Evolutionary conservation across 1,284 basidiomycete genomes (phyloP).

Genomic region (Fomes fomentarius): DNA sequence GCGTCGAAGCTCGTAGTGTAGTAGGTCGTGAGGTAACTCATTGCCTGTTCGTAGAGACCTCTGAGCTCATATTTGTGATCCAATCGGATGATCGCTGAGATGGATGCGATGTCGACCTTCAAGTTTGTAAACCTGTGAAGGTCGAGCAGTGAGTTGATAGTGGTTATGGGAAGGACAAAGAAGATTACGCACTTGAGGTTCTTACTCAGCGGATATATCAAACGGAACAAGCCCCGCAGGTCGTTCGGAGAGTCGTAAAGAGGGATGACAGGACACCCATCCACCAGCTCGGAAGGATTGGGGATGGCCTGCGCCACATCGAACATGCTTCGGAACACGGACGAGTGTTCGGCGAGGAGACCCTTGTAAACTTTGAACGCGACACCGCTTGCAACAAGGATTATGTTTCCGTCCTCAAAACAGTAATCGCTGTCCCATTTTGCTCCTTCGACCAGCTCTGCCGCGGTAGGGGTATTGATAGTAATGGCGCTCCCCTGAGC

Average conservation of each 20-base stretch:
- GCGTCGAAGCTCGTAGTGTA: slow-evolving; percentile 11
- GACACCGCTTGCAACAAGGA: slow-evolving; percentile 16
- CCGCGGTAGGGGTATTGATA: not conserved
- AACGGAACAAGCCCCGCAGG: slow-evolving; percentile 7
- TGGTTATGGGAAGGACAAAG: not conserved
- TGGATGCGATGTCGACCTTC: slow-evolving; percentile 6
- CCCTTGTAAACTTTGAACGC: slow-evolving; percentile 23
- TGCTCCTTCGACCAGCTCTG: slow-evolving; percentile 1
- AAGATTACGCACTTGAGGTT: not conserved
- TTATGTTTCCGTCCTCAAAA: slow-evolving; percentile 27
- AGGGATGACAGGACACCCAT: slow-evolving; percentile 22
- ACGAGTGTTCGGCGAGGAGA: slow-evolving; percentile 22
- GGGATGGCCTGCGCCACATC: slow-evolving; percentile 9
- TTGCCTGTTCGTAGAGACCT: slow-evolving; percentile 5
- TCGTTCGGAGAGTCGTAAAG: slow-evolving; percentile 19
- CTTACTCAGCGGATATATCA: slow-evolving; percentile 2
- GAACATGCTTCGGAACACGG: slow-evolving; percentile 27
- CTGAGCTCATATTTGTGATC: slow-evolving; percentile 20
- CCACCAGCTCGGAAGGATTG: slow-evolving; percentile 5
- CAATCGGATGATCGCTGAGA: slow-evolving; percentile 13
- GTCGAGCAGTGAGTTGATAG: not conserved
- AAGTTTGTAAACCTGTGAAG: not conserved
- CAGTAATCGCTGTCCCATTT: slow-evolving; percentile 15
- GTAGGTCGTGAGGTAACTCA: slow-evolving; percentile 6
- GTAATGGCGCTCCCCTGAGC: too few species aligned